These are phyloP conservation scores for Solanum sejunctum DNA, from an alignment of 257 asterid species.

Conservation along the genomic window DNA sequence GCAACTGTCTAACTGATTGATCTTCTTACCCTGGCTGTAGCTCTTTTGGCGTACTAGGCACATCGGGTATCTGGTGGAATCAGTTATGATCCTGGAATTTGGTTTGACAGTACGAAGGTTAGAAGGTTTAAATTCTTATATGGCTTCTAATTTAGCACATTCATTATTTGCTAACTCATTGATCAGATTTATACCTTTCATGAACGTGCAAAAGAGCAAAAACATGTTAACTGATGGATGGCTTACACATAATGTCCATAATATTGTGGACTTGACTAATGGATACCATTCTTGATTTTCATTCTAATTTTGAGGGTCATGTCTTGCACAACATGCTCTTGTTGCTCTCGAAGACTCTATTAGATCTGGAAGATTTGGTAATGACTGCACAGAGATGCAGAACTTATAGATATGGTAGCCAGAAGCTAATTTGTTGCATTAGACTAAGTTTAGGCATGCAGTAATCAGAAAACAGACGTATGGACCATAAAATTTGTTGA, in stretches of 20 bases:
- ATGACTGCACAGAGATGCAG: background rate
- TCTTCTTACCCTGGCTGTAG: slow-evolving; percentile 22
- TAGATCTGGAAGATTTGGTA: background rate
- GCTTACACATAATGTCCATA: background rate
- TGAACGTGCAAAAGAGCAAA: background rate
- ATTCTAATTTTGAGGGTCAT: background rate
- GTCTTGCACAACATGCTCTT: background rate
- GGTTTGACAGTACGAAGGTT: slow-evolving; percentile 84
- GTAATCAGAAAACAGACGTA: background rate
- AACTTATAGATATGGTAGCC: background rate
- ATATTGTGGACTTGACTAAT: background rate
- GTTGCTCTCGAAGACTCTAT: background rate
- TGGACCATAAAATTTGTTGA: background rate
- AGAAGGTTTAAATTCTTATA: slow-evolving; percentile 15
- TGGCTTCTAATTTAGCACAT: background rate
- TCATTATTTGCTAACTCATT: background rate
- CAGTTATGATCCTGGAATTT: slow-evolving; percentile 84
- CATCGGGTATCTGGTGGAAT: slow-evolving; percentile 86
- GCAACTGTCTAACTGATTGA: background rate
- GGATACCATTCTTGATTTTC: background rate
- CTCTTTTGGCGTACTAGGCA: slow-evolving; percentile 92
- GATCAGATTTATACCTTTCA: background rate
- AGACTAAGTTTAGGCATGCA: background rate
- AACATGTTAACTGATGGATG: background rate
- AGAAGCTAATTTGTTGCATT: background rate